phyloP scores from a whole-genome alignment of 2,329 filamentous ascomycete species.

The Annulohypoxylon truncatum region DNA sequence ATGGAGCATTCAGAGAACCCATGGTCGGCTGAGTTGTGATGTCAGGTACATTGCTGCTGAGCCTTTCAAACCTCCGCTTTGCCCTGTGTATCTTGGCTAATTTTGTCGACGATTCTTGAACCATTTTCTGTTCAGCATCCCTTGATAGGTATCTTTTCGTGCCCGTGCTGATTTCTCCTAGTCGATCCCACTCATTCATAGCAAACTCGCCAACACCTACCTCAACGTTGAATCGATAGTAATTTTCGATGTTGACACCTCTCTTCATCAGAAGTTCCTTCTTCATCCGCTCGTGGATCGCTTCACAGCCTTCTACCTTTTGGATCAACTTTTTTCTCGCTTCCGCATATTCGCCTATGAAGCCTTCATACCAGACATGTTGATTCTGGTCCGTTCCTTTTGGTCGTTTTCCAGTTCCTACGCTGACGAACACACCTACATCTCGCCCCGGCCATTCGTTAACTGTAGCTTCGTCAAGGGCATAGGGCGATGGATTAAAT shows the following conservation, averaged over 20 bases:
- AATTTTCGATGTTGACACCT: constrained; percentile 87
- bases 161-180: constrained; percentile 94
- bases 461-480: constrained; percentile 87
- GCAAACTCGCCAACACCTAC: constrained; percentile 96
- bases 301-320: constrained; percentile 96
- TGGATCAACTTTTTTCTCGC: constrained; percentile 84
- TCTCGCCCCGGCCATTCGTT: constrained; percentile 97
- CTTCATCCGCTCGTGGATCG: constrained; percentile 87
- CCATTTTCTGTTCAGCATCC: constrained; percentile 79
- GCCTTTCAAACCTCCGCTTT: constrained; percentile 73
- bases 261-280: constrained; percentile 80
- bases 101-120: constrained; percentile 79
- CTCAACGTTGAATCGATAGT: constrained; percentile 96
- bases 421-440: constrained; percentile 89
- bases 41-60: constrained; percentile 57
- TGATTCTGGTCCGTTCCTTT: constrained; percentile 73
- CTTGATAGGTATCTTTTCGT: constrained; percentile 85
- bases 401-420: constrained; percentile 91
- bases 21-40: constrained; percentile 55
- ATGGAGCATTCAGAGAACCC: constrained; percentile 57
- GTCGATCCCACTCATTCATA: constrained; percentile 97
- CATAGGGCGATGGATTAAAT: constrained; percentile 88
- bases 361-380: constrained; percentile 92
- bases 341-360: constrained; percentile 92
- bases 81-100: constrained; percentile 85